Evolutionary conservation across 83 land plant genomes (phyloP), one percentile per base, ranked within the genome.

Genomic region (Thuja plicata): DNA sequence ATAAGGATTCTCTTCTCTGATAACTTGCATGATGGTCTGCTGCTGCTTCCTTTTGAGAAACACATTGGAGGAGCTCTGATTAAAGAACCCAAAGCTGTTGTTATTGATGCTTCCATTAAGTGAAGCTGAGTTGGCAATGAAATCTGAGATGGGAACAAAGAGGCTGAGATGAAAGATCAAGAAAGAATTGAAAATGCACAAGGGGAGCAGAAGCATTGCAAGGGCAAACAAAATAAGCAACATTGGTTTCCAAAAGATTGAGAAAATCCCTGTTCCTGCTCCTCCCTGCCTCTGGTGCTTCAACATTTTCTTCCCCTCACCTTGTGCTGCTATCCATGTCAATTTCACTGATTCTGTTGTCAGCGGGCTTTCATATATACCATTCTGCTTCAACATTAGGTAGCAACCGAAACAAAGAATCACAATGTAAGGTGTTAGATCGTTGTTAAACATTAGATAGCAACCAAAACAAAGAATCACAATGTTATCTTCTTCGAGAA

Each of bases 191-290:
- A 15, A 21, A 80, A 35, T 27, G 50, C 89, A 80, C 32, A 80
- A 54, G 85, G 86, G 57, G 86, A 66, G 30, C 62, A 88, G 89
- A 1, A 88, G 84, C 37, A 80, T 15, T 15, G 3, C 57, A 54
- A 54, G 57, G 19, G 57, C 30, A 55, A 54, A n/a, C 37, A 62
- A 43, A 34, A 73, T 89, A 87, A 38, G 40, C 77, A 70, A 32
- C 1, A 38, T 62, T 21, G 70, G 70, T 24, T 62, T 62, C 70
- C 70, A 21, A 62, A 62, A 19, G n/a, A 5, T 62, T 21, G 24
- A 21, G 70, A 19, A 62, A 74, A 8, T 74, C 16, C 35, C 78
- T 54, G 57, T 3, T 54, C 19, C 4, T 27, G 15, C 35, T 74
- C 78, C 30, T 30, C 57, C 74, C 4, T 70, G 27, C 74, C 32